Evolutionary conservation across 352 stramenopile species (phyloP).

Genomic region (Pythium scleroteichum): DNA sequence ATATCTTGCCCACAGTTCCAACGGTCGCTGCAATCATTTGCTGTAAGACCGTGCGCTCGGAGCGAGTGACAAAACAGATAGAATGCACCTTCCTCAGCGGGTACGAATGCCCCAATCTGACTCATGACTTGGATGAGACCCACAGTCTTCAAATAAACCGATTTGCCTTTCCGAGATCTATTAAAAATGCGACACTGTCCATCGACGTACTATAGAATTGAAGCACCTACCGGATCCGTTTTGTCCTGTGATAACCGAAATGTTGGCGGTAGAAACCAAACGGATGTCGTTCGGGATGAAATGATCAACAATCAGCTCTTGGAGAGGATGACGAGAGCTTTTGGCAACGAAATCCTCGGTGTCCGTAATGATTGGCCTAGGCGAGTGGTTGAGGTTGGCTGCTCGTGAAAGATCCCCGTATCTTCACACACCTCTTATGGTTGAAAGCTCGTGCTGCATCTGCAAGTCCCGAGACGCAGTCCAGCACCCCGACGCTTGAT

Average conservation of each 20-base stretch:
- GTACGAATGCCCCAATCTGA: conserved; percentile 83
- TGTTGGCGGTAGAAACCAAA: conserved; percentile 38
- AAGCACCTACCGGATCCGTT: conserved; percentile 76
- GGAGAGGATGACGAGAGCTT: conserved; percentile 74
- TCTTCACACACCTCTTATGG: conserved; percentile 49
- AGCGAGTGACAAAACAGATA: background rate
- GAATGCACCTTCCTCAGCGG: conserved; percentile 58
- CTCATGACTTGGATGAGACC: conserved; percentile 84
- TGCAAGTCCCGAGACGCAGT: conserved; percentile 74
- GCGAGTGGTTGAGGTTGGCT: background rate
- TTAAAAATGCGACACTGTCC: background rate
- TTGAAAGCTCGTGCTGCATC: conserved; percentile 71
- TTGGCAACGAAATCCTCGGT: conserved; percentile 50
- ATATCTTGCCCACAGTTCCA: conserved; percentile 75
- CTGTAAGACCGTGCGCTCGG: background rate
- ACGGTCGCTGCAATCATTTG: conserved; percentile 49
- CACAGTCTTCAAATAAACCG: conserved; percentile 85
- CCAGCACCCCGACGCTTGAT: conserved; percentile 59
- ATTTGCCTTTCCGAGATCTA: conserved; percentile 60
- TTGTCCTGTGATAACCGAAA: conserved; percentile 79
- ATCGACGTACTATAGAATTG: background rate
- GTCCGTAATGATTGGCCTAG: conserved; percentile 52
- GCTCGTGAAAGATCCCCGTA: background rate
- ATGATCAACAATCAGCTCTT: conserved; percentile 80
- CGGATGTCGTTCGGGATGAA: conserved; percentile 84